A percentile compares a stretch with the other conserved stretches of the same genome.
phyloP scores from a whole-genome alignment of 1,284 basidiomycete species.

The Anthracocystis walkeri region DNA sequence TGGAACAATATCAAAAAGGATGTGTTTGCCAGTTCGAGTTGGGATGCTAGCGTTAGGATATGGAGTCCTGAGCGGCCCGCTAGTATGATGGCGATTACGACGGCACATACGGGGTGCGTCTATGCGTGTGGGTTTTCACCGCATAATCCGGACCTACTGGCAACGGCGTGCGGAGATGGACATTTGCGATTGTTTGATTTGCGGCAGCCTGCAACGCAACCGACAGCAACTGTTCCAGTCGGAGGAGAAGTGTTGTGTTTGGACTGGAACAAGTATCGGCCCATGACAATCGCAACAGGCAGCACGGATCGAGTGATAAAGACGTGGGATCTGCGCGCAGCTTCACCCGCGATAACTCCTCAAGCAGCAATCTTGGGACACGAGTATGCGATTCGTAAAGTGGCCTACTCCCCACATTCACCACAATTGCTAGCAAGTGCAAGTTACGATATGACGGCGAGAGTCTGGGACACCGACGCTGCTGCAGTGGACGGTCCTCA shows the following conservation, averaged over 20 bases:
- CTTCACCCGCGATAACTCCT: constrained; percentile 14
- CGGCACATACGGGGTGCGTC: constrained; percentile 84
- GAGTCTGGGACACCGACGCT: constrained; percentile 75
- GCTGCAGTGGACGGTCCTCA: constrained; percentile 22
- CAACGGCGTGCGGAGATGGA: constrained; percentile 83
- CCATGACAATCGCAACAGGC: constrained; percentile 80
- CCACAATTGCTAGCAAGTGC: constrained; percentile 83
- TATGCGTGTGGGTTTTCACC: constrained; percentile 93
- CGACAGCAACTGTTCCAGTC: constrained; percentile 46
- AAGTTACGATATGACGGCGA: constrained; percentile 95
- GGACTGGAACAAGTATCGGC: constrained; percentile 93
- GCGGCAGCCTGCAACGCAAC: constrained; percentile 25
- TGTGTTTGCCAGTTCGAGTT: constrained; percentile 82
- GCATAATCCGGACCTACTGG: constrained; percentile 83
- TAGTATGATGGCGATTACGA: constrained; percentile 82
- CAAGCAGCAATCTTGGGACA: constrained; percentile 69
- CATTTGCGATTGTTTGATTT: constrained; percentile 63
- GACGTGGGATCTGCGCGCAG: constrained; percentile 78
- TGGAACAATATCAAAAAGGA: constrained; percentile 97
- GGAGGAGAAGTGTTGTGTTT: constrained; percentile 75
- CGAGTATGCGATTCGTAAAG: constrained; percentile 72
- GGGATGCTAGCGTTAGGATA: constrained; percentile 91
- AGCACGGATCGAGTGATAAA: constrained; percentile 84
- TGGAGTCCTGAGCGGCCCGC: constrained; percentile 86
- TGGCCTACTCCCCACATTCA: constrained; percentile 74